Evolutionary conservation across 2,329 filamentous ascomycete genomes (phyloP), one percentile per base, ranked within the genome.

Genomic region (Tympanopsis confertula): DNA sequence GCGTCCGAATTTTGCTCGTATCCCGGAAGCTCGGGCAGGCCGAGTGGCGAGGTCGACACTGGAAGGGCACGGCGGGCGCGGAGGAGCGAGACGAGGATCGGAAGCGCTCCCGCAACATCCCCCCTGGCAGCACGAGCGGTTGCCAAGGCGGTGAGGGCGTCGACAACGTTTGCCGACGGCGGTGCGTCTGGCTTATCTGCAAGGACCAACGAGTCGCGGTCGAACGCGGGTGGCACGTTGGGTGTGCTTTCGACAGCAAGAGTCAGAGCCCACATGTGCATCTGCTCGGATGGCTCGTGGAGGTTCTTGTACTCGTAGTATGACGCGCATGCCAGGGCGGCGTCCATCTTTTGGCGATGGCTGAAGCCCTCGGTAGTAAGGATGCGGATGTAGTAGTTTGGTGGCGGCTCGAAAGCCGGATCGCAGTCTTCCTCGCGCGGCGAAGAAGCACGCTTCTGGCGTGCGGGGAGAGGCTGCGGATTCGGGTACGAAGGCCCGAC

Each of bases 41-140:
- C 5, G 45, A 43, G 1, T 56, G 56, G 13, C 56, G 49, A 5
- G 20, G 39, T 50, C n/a, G 54, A 44, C 2, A 61, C 50, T 39
- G 61, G 69, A 35, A 62, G 78, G 51, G 49, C 78, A 57, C 83
- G 78, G 18, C 86, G 78, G 5, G 86, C 83, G 45, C 86, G 78
- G 12, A 96, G 75, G 35, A 94, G 66, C 19, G 87, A 94, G 29
- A 94, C 69, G 50, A 94, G 82, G 37, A 94, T 84, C 2, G 89
- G 85, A 2, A 96, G 70, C 2, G 88, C 86, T 3, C 68, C 59
- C 5, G 74, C 58, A 14, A 86, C 53, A 45, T 87, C 72, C 14
- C 75, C 80, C 39, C 66, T 69, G 33, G 76, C 71, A 5, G 88
- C 89, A 46, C 81, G 75, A 59, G 89, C 82, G 13, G 80, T 80